Evolutionary conservation across 2,329 filamentous ascomycete genomes (phyloP).

Genomic region (Phialemonium atrogriseum): DNA sequence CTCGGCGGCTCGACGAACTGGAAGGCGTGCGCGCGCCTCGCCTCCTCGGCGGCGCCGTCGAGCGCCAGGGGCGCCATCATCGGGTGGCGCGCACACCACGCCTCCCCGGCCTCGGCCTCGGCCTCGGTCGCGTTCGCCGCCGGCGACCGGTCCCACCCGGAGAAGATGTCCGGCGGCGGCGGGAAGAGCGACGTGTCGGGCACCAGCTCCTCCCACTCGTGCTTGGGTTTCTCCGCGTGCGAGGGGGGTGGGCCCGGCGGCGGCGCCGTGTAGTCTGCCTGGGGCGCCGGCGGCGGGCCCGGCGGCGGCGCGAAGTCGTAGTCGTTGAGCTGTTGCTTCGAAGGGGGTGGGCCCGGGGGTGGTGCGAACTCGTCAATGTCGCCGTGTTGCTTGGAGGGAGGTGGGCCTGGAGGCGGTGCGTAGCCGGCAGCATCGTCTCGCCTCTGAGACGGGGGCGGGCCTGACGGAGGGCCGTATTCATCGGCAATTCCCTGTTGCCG

Average conservation of each 20-base stretch:
- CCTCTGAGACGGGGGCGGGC: constrained; percentile 15
- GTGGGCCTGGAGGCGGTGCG: constrained; percentile 17
- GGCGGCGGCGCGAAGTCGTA: constrained; percentile 10
- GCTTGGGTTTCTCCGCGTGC: constrained; percentile 26
- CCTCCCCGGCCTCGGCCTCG: constrained; percentile 55
- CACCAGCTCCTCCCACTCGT: constrained; percentile 64
- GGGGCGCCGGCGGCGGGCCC: constrained; percentile 7
- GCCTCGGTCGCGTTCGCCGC: constrained; percentile 60
- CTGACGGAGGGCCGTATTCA: constrained; percentile 13
- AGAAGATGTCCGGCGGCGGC: constrained; percentile 60
- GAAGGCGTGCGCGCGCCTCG: constrained; percentile 43
- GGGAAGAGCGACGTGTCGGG: constrained; percentile 67
- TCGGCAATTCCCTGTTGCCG: constrained; percentile 7
- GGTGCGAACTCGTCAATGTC: constrained; percentile 8
- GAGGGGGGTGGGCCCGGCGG: constrained; percentile 26
- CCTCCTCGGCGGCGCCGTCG: constrained; percentile 34
- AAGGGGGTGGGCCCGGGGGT: constrained; percentile 13
- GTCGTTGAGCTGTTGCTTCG: constrained; percentile 8
- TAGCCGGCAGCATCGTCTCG: constrained; percentile 7
- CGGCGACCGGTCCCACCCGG: constrained; percentile 54
- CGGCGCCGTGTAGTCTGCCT: constrained; percentile 16
- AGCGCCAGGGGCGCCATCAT: constrained; percentile 46
- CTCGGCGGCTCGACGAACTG: constrained; percentile 42
- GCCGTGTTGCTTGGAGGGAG: constrained; percentile 11
- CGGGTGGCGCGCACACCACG: constrained; percentile 56